Conservation (phyloP, 768 basidiomycete genomes). For the Paxillus involutus region DNA sequence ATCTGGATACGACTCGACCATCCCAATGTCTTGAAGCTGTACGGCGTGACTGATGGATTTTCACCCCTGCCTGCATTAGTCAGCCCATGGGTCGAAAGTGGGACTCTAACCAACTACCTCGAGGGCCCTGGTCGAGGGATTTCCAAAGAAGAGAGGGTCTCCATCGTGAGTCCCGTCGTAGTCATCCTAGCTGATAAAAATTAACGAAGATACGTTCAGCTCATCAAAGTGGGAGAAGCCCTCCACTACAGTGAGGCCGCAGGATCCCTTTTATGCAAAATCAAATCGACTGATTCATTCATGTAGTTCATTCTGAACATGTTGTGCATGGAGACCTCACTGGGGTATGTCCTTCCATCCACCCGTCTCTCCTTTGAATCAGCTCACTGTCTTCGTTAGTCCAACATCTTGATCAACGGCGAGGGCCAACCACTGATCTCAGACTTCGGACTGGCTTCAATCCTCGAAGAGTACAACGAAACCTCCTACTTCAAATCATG, state of each 20-base stretch:
- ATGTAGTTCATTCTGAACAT: background rate
- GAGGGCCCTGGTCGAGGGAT: slow-evolving; percentile 37
- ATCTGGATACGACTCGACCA: slow-evolving; percentile 40
- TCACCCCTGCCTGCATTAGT: slow-evolving; percentile 38
- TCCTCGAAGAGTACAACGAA: slow-evolving; percentile 36
- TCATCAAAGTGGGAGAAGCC: slow-evolving; percentile 40
- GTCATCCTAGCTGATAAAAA: background rate
- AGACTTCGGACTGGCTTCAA: slow-evolving; percentile 44
- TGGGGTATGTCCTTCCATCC: background rate
- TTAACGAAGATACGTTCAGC: slow-evolving; percentile 21
- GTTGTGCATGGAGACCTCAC: slow-evolving; percentile 11
- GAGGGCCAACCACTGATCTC: slow-evolving; percentile 8
- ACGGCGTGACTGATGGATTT: slow-evolving; percentile 38
- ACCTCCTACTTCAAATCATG: slow-evolving; percentile 16
- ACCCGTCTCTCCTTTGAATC: background rate
- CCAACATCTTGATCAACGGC: slow-evolving; percentile 6
- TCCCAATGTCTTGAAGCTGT: slow-evolving; percentile 37
- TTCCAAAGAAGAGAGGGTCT: slow-evolving; percentile 34
- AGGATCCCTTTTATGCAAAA: background rate
- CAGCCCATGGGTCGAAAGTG: slow-evolving; percentile 43
- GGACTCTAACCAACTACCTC: slow-evolving; percentile 38
- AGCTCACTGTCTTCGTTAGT: background rate
- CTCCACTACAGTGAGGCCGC: slow-evolving; percentile 36
- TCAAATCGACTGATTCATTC: background rate
- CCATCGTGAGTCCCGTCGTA: slow-evolving; percentile 27